phyloP scores from a whole-genome alignment of 176 grass and related monocot species.

The Lolium perenne region DNA sequence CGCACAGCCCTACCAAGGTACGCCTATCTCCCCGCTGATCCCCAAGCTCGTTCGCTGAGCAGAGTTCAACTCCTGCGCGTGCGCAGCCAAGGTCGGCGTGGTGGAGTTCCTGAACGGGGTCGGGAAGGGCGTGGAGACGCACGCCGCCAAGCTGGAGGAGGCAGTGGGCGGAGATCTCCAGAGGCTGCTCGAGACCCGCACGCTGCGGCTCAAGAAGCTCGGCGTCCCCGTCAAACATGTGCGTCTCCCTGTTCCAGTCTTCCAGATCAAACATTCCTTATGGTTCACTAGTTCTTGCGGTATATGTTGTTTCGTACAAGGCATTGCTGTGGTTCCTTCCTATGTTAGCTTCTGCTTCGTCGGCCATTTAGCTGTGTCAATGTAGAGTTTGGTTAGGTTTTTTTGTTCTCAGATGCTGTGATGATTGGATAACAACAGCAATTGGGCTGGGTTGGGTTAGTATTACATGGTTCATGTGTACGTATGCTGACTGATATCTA shows the following conservation, averaged over 20 bases:
- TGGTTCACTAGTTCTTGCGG: background rate
- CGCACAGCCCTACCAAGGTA: slow-evolving; percentile 58
- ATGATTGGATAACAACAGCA: background rate
- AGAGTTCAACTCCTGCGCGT: slow-evolving; percentile 11
- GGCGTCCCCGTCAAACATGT: slow-evolving; percentile 90
- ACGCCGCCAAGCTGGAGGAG: slow-evolving; percentile 72
- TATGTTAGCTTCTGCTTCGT: background rate
- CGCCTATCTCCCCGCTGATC: background rate
- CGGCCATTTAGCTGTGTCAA: background rate
- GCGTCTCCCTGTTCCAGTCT: background rate
- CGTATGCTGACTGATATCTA: background rate
- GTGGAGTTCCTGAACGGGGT: slow-evolving; percentile 82
- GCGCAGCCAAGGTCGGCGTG: slow-evolving; percentile 79
- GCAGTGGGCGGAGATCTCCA: slow-evolving; percentile 71
- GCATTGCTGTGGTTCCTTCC: background rate
- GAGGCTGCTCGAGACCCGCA: slow-evolving; percentile 76
- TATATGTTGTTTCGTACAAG: background rate
- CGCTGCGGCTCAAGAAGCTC: slow-evolving; percentile 86
- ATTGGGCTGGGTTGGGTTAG: too few species aligned
- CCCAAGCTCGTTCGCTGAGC: background rate
- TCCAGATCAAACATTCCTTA: background rate
- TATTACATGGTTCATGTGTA: slow-evolving; percentile 5
- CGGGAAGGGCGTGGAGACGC: slow-evolving; percentile 73
- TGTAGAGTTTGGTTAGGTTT: background rate
- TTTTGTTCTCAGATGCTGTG: slow-evolving; percentile 6